Base-by-base conservation (phyloP, 2,329 filamentous ascomycete species). In the Aspergillus nomiae region DNA sequence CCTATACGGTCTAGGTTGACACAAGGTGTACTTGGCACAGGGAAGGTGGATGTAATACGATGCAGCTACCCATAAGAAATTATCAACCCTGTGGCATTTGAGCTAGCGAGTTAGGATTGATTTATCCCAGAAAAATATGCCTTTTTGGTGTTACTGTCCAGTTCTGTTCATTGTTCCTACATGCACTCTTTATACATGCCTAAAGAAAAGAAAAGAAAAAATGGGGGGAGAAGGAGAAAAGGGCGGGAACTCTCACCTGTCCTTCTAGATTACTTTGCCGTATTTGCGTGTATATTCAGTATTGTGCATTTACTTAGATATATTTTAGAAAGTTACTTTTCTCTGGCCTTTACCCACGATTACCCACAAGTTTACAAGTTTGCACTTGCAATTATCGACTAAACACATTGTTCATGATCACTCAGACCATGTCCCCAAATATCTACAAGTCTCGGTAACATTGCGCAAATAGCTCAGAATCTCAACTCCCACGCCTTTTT, bases 391-490 rank as follows among this genome's bases (percentile, higher is more conserved):
- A 34, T n/a, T 38, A 48, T 58, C 41, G 32, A n/a, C n/a, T n/a
- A 32, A 30, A 32, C 16, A 51, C 30, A 32, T n/a, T 10, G 21
- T 21, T 51, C 9, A 32, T 51, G 76, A 67, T 56, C 73, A 74
- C 64, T 79, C 77, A 61, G 70, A 71, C 78, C 78, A 81, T 45
- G 76, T 80, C n/a, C 78, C 78, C 56, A 78, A 53, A 59, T 80
- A 69, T 60, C 75, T 74, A 67, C 78, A 77, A 59, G 69, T 72
- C 65, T 78, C 77, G 4, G 79, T 81, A 51, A 76, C 77, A 55
- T 68, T 62, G 24, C 66, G 66, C 53, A 82, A 60, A 51, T 76
- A 74, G 41, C 69, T 43, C 57, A 81, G 64, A 50, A 79, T 71
- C 10, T 68, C 66, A 8, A 73, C 60, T 34, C 75, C 75, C 12